Base-by-base conservation (phyloP, 805 yeast species). In the Metschnikowia proteae region DNA sequence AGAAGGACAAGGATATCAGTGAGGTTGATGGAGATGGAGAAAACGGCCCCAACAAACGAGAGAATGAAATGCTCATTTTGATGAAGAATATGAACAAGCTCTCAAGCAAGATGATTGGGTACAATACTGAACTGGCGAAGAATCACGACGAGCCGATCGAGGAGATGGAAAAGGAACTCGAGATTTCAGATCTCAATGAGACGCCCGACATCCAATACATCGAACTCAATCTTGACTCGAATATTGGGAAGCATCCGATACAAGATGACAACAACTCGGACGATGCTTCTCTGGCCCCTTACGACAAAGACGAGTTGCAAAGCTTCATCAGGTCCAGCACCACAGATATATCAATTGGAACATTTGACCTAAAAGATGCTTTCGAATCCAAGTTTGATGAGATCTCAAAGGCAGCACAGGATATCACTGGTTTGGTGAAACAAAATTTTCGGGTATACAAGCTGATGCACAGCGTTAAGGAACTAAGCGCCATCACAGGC, bases 41-140 rank as follows among this genome's bases (percentile, higher is more conserved):
- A 25, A 25, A 37, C 11, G 43, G 45, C 6, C 38, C 42, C 8
- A 30, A 32, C 23, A 55, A 46, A 25, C 42, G 50, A 10, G 80
- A 80, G 46, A 78, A 76, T 30, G 96, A 88, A 54, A 80, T 90
- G 57, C 76, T 88, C 13, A 81, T 86, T 13, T 82, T 90, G 17
- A 75, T 94, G 71, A 78, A 86, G 56, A 88, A 96, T 53, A 90
- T 92, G 94, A 92, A 92, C 67, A 79, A 90, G 51, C 71, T 92
- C 43, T 85, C 95, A 61, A 82, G 88, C 49, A 81, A 90, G 55
- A 85, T 92, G 86, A 80, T 92, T 54, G 76, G 53, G 29, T 53
- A 60, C 52, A 61, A 38, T 45, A 76, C 76, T 10, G 44, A 36
- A 23, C 11, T 46, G 22, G 11, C 49, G 1, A 5, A 48, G 3